Evolutionary conservation across 331 rosid species (phyloP).

Genomic region (Acacia concinna): DNA sequence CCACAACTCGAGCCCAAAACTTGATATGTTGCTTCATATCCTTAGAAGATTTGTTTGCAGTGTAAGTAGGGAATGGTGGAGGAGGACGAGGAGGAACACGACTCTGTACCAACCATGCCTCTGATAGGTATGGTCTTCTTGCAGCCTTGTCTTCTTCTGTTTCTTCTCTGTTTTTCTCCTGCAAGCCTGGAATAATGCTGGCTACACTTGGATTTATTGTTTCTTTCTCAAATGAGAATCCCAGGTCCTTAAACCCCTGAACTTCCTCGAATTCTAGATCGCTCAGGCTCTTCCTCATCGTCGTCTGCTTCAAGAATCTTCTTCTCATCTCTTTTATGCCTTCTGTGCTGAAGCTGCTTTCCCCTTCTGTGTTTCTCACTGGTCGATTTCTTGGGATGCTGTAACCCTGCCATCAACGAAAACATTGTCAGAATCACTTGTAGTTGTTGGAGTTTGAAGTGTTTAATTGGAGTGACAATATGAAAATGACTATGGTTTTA

Average conservation of each 20-base stretch:
- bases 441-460: neutral
- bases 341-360: slow-evolving; percentile 35
- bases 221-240: slow-evolving; percentile 80
- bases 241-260: slow-evolving; percentile 92
- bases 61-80: slow-evolving; percentile 69
- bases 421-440: neutral
- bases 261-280: slow-evolving; percentile 83
- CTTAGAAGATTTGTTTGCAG: slow-evolving; percentile 40
- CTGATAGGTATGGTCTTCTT: slow-evolving; percentile 86
- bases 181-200: slow-evolving; percentile 81
- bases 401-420: slow-evolving; percentile 39
- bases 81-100: slow-evolving; percentile 46
- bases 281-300: slow-evolving; percentile 60
- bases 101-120: slow-evolving; percentile 75
- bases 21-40: slow-evolving; percentile 77
- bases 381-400: slow-evolving; percentile 51
- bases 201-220: slow-evolving; percentile 58
- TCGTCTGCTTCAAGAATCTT: slow-evolving; percentile 37
- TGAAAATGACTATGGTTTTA: neutral
- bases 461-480: neutral
- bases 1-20: slow-evolving; percentile 92
- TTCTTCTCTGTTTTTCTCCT: slow-evolving; percentile 55
- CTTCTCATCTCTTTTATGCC: slow-evolving; percentile 53
- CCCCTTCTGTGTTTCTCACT: slow-evolving; percentile 37
- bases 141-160: slow-evolving; percentile 42